Conservation (phyloP, 1,284 basidiomycete genomes). For the Stygiomarasmius scandens region DNA sequence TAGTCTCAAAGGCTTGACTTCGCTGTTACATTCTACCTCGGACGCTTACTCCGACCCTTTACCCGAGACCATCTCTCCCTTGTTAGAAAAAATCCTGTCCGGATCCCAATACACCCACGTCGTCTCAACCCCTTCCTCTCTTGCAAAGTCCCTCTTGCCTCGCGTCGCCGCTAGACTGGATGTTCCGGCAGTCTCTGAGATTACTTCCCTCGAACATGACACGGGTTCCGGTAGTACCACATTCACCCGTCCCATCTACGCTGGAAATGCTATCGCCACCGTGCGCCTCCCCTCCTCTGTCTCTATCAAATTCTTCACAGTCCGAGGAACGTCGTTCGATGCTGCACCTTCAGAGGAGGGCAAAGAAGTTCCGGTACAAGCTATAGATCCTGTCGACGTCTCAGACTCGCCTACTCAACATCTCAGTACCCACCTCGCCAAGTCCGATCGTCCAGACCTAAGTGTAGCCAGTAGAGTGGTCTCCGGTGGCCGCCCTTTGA, state of each 20-base stretch:
- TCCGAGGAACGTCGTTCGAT: conserved; percentile 92
- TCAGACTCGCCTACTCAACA: conserved; percentile 71
- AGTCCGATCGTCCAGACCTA: conserved; percentile 94
- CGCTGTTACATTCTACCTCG: conserved; percentile 54
- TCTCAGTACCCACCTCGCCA: conserved; percentile 82
- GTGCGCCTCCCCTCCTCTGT: conserved; percentile 78
- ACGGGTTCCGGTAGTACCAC: conserved; percentile 68
- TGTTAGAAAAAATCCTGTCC: conserved; percentile 58
- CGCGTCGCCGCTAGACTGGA: conserved; percentile 89
- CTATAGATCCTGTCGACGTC: conserved; percentile 70
- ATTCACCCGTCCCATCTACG: conserved; percentile 96
- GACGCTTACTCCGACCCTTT: conserved; percentile 51
- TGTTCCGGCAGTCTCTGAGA: conserved; percentile 88
- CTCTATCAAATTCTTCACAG: conserved; percentile 92
- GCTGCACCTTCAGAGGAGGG: conserved; percentile 60
- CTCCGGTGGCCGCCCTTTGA: conserved; percentile 94
- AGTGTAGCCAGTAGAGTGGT: conserved; percentile 88
- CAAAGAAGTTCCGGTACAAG: conserved; percentile 61
- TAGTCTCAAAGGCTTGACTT: conserved; percentile 51
- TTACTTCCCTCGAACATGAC: conserved; percentile 84
- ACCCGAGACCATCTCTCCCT: conserved; percentile 55
- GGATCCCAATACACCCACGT: conserved; percentile 81
- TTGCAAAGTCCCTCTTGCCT: conserved; percentile 69
- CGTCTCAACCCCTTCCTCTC: conserved; percentile 68
- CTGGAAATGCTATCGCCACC: conserved; percentile 96